Evolutionary conservation across 352 stramenopile species (phyloP), one percentile per base, ranked within the genome.

Genomic region (Globisporangium canariense): DNA sequence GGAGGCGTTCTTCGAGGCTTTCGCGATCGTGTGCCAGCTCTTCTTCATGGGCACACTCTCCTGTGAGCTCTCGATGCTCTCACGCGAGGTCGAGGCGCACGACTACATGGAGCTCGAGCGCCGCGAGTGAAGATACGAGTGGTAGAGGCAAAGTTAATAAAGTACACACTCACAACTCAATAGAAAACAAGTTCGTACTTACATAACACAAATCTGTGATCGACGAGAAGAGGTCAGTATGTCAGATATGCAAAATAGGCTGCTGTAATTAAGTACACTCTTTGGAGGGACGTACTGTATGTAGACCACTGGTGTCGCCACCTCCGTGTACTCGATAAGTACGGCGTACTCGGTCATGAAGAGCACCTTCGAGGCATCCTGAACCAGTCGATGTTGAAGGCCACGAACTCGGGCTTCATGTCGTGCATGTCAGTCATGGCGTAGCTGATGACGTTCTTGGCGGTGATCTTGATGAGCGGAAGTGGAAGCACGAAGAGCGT

Each of bases 31-130:
- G 16, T 96, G 83, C 46, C 87, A 96, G 61, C 73, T 96, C n/a
- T 67, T 96, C 20, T 96, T 90, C 74, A 93, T 96, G 81, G 87
- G 87, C 13, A 96, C 87, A 54, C 63, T 92, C 1, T 90, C 82
- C 4, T 89, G 83, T 53, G 87, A 96, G 62, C 65, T 93, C 22
- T 71, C 82, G 13, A 68, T 74, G 56, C 78, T 94, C 54, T 73
- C 74, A 34, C 69, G 69, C 8, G 71, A 89, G 43, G 78, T 92
- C 45, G 81, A 94, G 51, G 68, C 77, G 32, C 80, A 66, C 49
- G 80, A 92, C 61, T 90, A 91, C 62, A 56, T 73, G 41, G 71
- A 86, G 38, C 61, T 91, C 56, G 79, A 88, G 61, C 79, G 77
- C 11, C 73, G 65, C 56, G 81, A 91, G 58, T 90, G 40, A 61